Evolutionary conservation across 768 basidiomycete genomes (phyloP), one percentile per base, ranked within the genome.

Genomic region (Collybia sordida): DNA sequence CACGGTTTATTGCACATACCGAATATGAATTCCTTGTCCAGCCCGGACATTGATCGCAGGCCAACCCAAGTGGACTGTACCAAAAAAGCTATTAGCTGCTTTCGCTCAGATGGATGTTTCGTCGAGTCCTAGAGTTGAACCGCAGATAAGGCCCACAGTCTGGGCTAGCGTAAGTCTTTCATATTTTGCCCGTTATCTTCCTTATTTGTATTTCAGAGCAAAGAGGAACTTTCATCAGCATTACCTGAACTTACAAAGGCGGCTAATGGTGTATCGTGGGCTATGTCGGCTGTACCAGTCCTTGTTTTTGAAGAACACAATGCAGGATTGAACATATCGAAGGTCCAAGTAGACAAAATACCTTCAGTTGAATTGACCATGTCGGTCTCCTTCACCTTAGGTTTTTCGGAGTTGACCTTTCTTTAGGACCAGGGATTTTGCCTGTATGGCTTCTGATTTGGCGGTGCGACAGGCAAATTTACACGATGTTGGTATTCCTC

Each of bases 171-270:
- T 59, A 49, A 54, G 50, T 8, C 18, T 42, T 39, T 40, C 15
- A 21, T 7, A 19, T 4, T 18, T 12, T n/a, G 6, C 3, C n/a
- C 14, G 24, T 7, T 28, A 44, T 14, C 34, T 17, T 44, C 11
- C 19, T 40, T 15, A 38, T 22, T 19, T 15, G 3, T 14, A 12
- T 52, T 18, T 38, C 35, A 60, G 59, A 56, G 56, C 18, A 59
- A 55, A 45, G 58, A 59, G 36, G 60, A 61, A 36, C 45, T 61
- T 24, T 21, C 52, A 8, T 51, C 58, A 2, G 58, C 60, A 11
- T 24, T 55, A 23, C 60, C 60, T 14, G 58, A 53, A 17, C 52
- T 61, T 25, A 38, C 58, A 2, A 52, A 52, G 39, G 21, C 49
- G 8, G 34, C 46, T 40, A 57, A 61, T 34, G 54, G 54, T n/a